Evolutionary conservation across 768 basidiomycete species (phyloP), one percentile per base, ranked within the genome.

Genomic region (Tylopilus sp.): DNA sequence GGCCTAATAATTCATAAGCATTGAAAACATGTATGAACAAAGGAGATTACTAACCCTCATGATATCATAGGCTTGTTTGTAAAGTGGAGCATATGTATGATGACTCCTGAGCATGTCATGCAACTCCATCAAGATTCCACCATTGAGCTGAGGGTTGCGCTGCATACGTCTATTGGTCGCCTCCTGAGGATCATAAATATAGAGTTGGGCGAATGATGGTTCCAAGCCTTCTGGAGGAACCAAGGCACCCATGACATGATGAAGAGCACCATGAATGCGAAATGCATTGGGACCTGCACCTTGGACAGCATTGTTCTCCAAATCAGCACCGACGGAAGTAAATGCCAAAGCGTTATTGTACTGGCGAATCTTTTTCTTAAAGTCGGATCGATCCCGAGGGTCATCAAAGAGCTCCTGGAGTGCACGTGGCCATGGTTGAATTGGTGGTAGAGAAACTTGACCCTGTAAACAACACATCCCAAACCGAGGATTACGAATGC

Each of bases 121-220:
- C 0, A 74, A 34, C 3, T 34, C 37, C 12, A 51, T 11, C 57
- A 74, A 63, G 2, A 64, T 63, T 0, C 28, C 49, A 17, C 11
- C 10, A 31, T 58, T n/a, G 0, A 71, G 53, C 5, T 63, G 52
- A 26, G 45, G 48, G 58, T 75, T 74, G 0, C 8, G 2, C 2
- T 47, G n/a, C 22, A 63, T 52, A 1, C 71, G 36, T 50, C 50
- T 26, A 4, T 72, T 24, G 1, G 73, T 65, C 0, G 76, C 76
- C 1, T 58, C 65, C 2, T 51, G 31, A 6, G 74, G 67, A 51
- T 79, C 75, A 62, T 74, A 68, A 3, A 78, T 63, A 44, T 76
- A 77, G 0, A 78, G 65, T 48, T 80, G 76, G 1, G 73, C 68
- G 65, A 72, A 78, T 0, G 48, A 29, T 0, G 76, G 70, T 0